phyloP scores from a whole-genome alignment of 352 stramenopile species.

The Globisporangium spiculum region DNA sequence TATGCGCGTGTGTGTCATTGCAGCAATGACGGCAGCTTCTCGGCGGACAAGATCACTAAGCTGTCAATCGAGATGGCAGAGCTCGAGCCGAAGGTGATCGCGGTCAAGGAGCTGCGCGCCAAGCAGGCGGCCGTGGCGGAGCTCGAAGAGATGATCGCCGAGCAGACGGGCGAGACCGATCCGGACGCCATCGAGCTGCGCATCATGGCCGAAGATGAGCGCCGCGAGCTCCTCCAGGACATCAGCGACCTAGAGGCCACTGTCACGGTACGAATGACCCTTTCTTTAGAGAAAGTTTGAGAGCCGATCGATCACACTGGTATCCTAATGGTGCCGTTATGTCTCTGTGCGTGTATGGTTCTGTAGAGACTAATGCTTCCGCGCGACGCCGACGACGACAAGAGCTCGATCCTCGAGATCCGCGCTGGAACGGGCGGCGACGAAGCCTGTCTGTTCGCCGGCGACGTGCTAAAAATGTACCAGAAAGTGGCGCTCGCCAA shows the following conservation, averaged over 20 bases:
- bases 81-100: constrained; percentile 67
- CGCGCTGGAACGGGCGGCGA: constrained; percentile 94
- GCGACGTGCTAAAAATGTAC: constrained; percentile 93
- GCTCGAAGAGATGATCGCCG: constrained; percentile 85
- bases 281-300: neutral
- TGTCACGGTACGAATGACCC: constrained; percentile 44
- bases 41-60: constrained; percentile 69
- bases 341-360: neutral
- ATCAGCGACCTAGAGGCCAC: constrained; percentile 55
- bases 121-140: constrained; percentile 88
- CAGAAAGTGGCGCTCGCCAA: constrained; percentile 80
- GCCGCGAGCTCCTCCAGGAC: constrained; percentile 49
- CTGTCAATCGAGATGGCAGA: constrained; percentile 85
- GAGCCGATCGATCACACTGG: neutral
- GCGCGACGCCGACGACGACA: constrained; percentile 89
- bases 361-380: constrained; percentile 69
- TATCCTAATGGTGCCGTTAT: neutral
- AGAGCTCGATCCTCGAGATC: constrained; percentile 98
- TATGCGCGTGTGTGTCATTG: constrained; percentile 1
- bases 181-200: constrained; percentile 60
- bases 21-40: constrained; percentile 76
- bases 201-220: constrained; percentile 73
- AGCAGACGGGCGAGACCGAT: constrained; percentile 47
- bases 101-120: constrained; percentile 78
- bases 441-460: constrained; percentile 96